Conservation (phyloP, 2,329 filamentous ascomycete species). For the Thelonectria discophora region DNA sequence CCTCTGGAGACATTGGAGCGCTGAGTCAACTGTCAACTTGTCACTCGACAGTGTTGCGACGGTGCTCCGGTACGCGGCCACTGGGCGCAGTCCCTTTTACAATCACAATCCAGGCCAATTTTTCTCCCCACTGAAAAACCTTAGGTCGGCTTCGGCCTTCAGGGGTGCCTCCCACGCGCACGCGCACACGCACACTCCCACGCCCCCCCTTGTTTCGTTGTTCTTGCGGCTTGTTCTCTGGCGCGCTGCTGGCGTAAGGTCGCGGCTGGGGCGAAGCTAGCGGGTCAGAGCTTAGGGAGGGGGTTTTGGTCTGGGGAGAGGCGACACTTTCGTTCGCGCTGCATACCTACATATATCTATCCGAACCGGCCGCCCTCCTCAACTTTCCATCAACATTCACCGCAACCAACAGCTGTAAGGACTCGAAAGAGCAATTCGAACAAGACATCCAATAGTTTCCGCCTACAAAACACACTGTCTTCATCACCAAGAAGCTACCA, state of each 20-base stretch:
- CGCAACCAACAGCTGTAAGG: conserved; percentile 4
- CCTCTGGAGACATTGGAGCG: conserved; percentile 8
- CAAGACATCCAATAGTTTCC: not conserved
- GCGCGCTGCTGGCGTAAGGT: conserved; percentile 16
- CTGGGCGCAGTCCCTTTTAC: conserved; percentile 18
- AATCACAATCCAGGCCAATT: conserved; percentile 4
- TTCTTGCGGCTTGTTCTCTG: not conserved
- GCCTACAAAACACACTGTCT: not conserved
- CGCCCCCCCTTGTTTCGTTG: not conserved
- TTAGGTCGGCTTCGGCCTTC: conserved; percentile 1
- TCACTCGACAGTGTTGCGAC: not conserved
- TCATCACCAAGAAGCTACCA: not conserved
- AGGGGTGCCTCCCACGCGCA: not conserved
- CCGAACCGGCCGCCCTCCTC: conserved; percentile 12
- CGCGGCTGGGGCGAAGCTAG: conserved; percentile 19
- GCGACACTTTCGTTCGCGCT: not conserved
- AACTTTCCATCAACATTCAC: conserved; percentile 7
- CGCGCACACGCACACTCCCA: not conserved
- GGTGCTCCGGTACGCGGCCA: conserved; percentile 15
- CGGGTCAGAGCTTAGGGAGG: not conserved
- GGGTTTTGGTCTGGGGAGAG: not conserved
- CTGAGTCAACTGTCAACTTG: not conserved
- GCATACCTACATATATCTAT: conserved; percentile 13
- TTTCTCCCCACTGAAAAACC: not conserved
- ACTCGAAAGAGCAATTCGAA: not conserved